phyloP scores from a whole-genome alignment of 2,329 filamentous ascomycete species.

The Podosphaera leucotricha region DNA sequence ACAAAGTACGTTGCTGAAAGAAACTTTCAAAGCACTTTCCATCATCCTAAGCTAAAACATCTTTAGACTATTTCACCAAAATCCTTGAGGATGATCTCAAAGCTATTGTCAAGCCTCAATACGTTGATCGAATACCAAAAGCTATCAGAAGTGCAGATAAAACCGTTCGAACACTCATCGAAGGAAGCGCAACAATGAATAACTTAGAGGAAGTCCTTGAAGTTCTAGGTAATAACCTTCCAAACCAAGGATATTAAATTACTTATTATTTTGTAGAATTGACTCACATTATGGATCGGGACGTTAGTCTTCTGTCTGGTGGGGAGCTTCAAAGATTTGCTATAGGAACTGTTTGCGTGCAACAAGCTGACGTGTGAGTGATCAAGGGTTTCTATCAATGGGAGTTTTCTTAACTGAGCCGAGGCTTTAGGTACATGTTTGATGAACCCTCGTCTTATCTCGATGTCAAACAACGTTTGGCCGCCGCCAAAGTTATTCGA shows the following conservation, averaged over 20 bases:
- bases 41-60: slow-evolving; percentile 5
- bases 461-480: slow-evolving; percentile 96
- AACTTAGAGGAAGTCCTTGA: slow-evolving; percentile 68
- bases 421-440: slow-evolving; percentile 60
- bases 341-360: slow-evolving; percentile 85
- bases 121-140: slow-evolving; percentile 93
- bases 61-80: slow-evolving; percentile 88
- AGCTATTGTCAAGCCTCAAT: slow-evolving; percentile 91
- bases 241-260: background rate
- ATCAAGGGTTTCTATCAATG: background rate
- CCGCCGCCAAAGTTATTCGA: slow-evolving; percentile 77
- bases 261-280: slow-evolving; percentile 33
- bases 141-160: slow-evolving; percentile 67
- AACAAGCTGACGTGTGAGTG: slow-evolving; percentile 66
- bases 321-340: slow-evolving; percentile 97
- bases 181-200: slow-evolving; percentile 49
- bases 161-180: slow-evolving; percentile 56
- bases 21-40: background rate
- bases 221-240: slow-evolving; percentile 31
- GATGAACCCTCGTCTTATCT: slow-evolving; percentile 97
- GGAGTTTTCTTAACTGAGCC: slow-evolving; percentile 1
- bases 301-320: slow-evolving; percentile 75
- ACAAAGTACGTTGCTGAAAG: slow-evolving; percentile 45
- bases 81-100: slow-evolving; percentile 91
- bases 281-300: slow-evolving; percentile 73